Evolutionary conservation across 1,284 basidiomycete species (phyloP), one percentile per base, ranked within the genome.

Genomic region (Fomitopsis palustris): DNA sequence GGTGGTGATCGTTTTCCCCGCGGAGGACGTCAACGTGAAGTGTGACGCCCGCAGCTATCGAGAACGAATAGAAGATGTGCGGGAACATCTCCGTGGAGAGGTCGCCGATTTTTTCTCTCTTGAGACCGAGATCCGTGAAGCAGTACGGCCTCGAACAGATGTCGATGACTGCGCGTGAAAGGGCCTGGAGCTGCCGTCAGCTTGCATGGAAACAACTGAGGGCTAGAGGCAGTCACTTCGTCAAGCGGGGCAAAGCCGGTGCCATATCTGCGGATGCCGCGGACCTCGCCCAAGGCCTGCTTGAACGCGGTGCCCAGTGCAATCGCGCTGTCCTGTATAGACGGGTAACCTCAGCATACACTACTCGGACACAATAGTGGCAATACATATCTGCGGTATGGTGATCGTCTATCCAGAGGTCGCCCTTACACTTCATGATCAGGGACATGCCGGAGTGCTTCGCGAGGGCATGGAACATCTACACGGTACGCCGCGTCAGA

Each of bases 341-440:
- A 62, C 58, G 23, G 64, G 57, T 60, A 38, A 17, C 17, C 17
- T 56, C 16, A 56, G 57, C 67, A 41, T 60, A 62, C 62, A 61
- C 57, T 39, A 38, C 31, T 3, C 35, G 14, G 53, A 54, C 43
- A 56, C 58, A 27, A 52, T 19, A 37, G n/a, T 62, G 81, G 41
- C 1, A 52, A 27, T 64, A 84, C 88, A 84, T 82, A 92, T 95
- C 95, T 82, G 96, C 95, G 49, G 96, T 95, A 78, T 99, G 97
- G 74, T 99, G 97, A 77, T 99, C 97, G 76, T 99, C 97, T 63
- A 99, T 98, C 86, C 90, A 93, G 17, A 99, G 81, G 75, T 99
- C 97, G 54, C 97, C 97, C 69, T 92, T 87, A 75, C 95, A 98
- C 68, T 90, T 89, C 75, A 99, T 82, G 14, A 83, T 86, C 57